A percentile compares a stretch with the other conserved stretches of the same genome.
Conservation (phyloP, 169 alveolate genomes). For the Plasmodium yoelii region DNA sequence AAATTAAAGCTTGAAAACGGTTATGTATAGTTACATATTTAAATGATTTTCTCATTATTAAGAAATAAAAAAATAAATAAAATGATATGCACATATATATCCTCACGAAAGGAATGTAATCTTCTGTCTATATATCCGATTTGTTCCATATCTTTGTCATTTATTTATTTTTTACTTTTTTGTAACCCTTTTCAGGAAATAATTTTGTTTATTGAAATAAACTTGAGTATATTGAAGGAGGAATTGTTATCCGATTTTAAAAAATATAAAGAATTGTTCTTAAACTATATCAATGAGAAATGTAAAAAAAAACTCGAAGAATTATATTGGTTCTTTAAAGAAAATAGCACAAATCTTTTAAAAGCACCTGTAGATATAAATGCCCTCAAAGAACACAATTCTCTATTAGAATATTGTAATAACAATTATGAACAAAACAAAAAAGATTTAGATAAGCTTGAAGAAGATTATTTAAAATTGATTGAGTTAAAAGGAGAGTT, state of each 20-base stretch:
- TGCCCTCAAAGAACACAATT: constrained; percentile 53
- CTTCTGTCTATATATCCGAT: too few relatives aligned
- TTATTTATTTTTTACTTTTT: not conserved
- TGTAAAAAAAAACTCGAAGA: constrained; percentile 69
- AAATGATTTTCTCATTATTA: too few relatives aligned
- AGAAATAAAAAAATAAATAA: not conserved
- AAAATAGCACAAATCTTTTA: constrained; percentile 47
- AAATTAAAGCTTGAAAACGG: not conserved
- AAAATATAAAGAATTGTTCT: constrained; percentile 36
- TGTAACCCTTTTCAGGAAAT: constrained; percentile 20
- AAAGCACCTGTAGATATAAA: constrained; percentile 48
- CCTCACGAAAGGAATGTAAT: too few relatives aligned
- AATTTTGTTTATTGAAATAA: constrained; percentile 65
- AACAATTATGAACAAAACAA: constrained; percentile 35
- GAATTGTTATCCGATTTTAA: constrained; percentile 51
- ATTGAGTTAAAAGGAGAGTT: constrained; percentile 75
- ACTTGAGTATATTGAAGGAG: constrained; percentile 52
- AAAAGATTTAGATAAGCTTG: constrained; percentile 56
- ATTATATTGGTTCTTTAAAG: constrained; percentile 47
- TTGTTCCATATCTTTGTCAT: too few relatives aligned
- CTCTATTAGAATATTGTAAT: constrained; percentile 48
- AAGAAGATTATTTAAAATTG: constrained; percentile 65
- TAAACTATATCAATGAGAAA: constrained; percentile 52
- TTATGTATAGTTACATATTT: not conserved
- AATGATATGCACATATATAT: too few relatives aligned